Evolutionary conservation across 2,329 filamentous ascomycete species (phyloP).

Genomic region (Didymella sp.): DNA sequence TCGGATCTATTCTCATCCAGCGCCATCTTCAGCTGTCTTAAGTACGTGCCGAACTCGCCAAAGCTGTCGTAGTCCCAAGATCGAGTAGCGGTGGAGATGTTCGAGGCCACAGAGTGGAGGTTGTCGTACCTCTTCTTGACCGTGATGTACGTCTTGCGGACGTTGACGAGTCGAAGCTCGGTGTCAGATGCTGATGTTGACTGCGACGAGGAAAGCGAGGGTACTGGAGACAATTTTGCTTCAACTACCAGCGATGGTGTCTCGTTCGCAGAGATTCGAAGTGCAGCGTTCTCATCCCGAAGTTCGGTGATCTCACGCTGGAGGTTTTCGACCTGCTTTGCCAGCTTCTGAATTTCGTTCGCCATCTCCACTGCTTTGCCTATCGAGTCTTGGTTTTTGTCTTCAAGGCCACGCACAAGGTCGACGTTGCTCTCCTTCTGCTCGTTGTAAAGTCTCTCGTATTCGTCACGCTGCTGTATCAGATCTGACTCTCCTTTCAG

Average conservation of each 20-base stretch:
- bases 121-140: conserved; percentile 30
- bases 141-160: conserved; percentile 29
- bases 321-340: neutral
- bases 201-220: conserved; percentile 11
- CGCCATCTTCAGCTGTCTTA: conserved; percentile 22
- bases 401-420: neutral
- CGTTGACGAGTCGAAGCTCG: conserved; percentile 26
- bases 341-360: neutral
- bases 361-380: neutral
- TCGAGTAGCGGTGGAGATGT: conserved; percentile 20
- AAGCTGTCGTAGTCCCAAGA: conserved; percentile 28
- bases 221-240: too few relatives aligned
- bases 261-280: neutral
- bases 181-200: neutral
- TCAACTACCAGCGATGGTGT: too few relatives aligned
- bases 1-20: conserved; percentile 22
- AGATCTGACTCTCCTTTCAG: neutral
- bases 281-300: neutral
- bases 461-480: neutral
- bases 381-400: neutral
- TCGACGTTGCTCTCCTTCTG: neutral
- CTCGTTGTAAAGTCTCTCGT: neutral
- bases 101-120: conserved; percentile 14
- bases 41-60: conserved; percentile 35
- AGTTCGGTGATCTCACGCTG: neutral